Conservation (phyloP, 768 basidiomycete genomes). For the Daedalea quercina region DNA sequence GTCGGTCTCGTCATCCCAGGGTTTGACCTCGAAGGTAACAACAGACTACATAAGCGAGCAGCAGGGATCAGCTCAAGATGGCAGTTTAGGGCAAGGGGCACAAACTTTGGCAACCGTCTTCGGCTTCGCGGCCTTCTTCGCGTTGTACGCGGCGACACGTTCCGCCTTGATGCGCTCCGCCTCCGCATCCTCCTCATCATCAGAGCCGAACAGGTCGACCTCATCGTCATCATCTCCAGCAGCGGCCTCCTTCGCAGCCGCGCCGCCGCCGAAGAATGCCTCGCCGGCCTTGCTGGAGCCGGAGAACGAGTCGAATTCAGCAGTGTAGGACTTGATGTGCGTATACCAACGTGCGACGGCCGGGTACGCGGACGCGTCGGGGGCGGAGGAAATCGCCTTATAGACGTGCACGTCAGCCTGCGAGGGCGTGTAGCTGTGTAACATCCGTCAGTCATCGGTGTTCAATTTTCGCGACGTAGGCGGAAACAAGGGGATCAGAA, state of each 20-base stretch:
- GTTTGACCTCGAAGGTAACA: constrained; percentile 97
- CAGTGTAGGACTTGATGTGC: constrained; percentile 83
- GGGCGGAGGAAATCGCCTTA: constrained; percentile 67
- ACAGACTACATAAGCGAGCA: constrained; percentile 78
- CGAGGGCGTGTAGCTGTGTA: constrained; percentile 75
- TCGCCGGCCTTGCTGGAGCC: constrained; percentile 83
- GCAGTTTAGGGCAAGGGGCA: neutral
- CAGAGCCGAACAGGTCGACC: constrained; percentile 77
- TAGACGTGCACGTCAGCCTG: constrained; percentile 93
- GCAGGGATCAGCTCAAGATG: neutral
- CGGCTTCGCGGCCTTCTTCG: constrained; percentile 87
- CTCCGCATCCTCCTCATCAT: constrained; percentile 38
- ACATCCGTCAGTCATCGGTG: neutral
- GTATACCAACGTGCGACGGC: constrained; percentile 87
- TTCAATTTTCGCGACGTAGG: neutral
- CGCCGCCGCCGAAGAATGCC: constrained; percentile 52
- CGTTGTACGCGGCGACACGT: constrained; percentile 89
- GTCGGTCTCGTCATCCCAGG: constrained; percentile 99
- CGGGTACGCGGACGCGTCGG: constrained; percentile 58
- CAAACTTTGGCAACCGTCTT: constrained; percentile 82
- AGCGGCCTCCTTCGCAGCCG: constrained; percentile 37
- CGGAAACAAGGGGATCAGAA: constrained; percentile 44
- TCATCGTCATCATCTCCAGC: constrained; percentile 31
- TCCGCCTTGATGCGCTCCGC: constrained; percentile 68
- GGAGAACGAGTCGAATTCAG: constrained; percentile 72